These are phyloP conservation scores for Ceratocystis albifundus DNA, from an alignment of 2,329 filamentous ascomycete genomes.

Conservation along the genomic window DNA sequence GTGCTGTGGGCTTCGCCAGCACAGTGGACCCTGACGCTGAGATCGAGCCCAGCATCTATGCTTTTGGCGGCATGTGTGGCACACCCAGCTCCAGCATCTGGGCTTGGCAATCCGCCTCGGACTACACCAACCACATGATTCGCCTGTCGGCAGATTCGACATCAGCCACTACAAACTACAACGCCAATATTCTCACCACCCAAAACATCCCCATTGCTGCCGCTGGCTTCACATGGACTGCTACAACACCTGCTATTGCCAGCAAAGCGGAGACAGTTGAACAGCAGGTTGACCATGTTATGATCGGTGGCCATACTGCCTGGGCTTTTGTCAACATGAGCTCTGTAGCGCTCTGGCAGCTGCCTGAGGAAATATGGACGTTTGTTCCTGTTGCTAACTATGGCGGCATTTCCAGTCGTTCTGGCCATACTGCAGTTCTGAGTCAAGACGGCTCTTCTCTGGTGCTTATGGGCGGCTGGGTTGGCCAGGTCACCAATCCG, in stretches of 20 bases:
- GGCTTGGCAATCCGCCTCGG: constrained; percentile 54
- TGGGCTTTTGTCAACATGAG: constrained; percentile 89
- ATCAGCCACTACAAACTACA: constrained; percentile 30
- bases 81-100: constrained; percentile 32
- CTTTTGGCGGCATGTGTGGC: constrained; percentile 81
- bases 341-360: constrained; percentile 71
- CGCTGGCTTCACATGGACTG: constrained; percentile 76
- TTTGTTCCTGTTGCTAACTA: constrained; percentile 45
- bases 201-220: constrained; percentile 48
- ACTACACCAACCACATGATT: constrained; percentile 73
- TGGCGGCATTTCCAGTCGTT: constrained; percentile 58
- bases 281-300: constrained; percentile 65
- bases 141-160: constrained; percentile 37
- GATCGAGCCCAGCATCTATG: constrained; percentile 47
- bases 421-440: constrained; percentile 76
- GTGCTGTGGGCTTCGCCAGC: constrained; percentile 55
- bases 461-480: constrained; percentile 81
- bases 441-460: constrained; percentile 67
- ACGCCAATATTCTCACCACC: constrained; percentile 24
- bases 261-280: constrained; percentile 54
- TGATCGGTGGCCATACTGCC: constrained; percentile 76
- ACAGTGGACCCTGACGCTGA: constrained; percentile 37
- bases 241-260: constrained; percentile 56
- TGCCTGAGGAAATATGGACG: constrained; percentile 78
- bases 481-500: constrained; percentile 63